Conservation (phyloP, 2,329 filamentous ascomycete genomes). For the Cladorrhinum sp. region DNA sequence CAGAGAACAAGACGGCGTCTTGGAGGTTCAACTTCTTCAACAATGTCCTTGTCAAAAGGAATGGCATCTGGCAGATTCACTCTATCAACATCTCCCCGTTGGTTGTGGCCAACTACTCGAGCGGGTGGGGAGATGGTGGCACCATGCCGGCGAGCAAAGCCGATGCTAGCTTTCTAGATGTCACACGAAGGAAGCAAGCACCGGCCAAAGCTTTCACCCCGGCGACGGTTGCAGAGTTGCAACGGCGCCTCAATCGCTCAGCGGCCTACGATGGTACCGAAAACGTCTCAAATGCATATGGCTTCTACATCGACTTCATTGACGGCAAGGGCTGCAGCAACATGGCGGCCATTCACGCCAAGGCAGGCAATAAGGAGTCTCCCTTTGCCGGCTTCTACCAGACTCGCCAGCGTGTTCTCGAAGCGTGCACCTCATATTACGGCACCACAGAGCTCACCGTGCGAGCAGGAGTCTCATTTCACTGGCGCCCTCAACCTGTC, state of each 20-base stretch:
- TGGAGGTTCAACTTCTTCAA: constrained; percentile 16
- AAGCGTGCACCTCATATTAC: constrained; percentile 16
- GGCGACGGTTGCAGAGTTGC: constrained; percentile 6
- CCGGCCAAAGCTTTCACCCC: background rate
- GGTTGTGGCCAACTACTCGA: constrained; percentile 16
- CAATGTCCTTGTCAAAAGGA: constrained; percentile 12
- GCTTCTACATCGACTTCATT: constrained; percentile 20
- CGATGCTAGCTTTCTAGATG: constrained; percentile 4
- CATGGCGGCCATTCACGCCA: constrained; percentile 17
- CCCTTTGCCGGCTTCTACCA: constrained; percentile 21
- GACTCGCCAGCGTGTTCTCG: constrained; percentile 12
- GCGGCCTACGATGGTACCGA: constrained; percentile 17
- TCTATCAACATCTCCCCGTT: constrained; percentile 13
- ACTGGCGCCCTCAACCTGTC: constrained; percentile 23
- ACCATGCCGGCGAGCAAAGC: background rate
- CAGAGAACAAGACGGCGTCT: background rate
- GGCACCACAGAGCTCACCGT: constrained; percentile 3
- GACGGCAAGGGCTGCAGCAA: constrained; percentile 14
- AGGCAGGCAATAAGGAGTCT: constrained; percentile 12
- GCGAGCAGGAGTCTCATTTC: constrained; percentile 12
- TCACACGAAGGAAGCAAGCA: background rate
- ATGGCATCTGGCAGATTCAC: constrained; percentile 14
- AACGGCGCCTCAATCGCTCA: constrained; percentile 11
- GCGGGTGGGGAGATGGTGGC: constrained; percentile 15
- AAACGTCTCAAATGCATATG: constrained; percentile 18